Percentiles rank a stretch among this genome's conserved stretches.
phyloP scores from a whole-genome alignment of 2,329 filamentous ascomycete genomes.

The Aspergillus puulaauensis region DNA sequence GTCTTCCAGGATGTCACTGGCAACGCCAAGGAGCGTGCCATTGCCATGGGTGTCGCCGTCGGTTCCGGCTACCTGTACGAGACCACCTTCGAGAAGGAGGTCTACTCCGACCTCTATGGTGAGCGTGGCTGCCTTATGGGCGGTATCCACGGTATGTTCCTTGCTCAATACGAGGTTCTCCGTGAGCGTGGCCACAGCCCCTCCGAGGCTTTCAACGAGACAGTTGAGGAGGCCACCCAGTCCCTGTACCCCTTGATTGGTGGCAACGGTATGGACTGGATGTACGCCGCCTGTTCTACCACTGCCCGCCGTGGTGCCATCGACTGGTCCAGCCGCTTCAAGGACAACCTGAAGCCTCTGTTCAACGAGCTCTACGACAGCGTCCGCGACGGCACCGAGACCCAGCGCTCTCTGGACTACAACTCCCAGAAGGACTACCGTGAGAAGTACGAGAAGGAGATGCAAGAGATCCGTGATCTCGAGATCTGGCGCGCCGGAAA shows the following conservation, averaged over 20 bases:
- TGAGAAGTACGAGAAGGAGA: conserved; percentile 95
- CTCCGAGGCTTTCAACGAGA: conserved; percentile 99
- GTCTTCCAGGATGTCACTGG: conserved; percentile 98
- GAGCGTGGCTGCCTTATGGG: conserved; percentile 99
- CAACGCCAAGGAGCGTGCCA: conserved; percentile 96
- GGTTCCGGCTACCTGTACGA: conserved; percentile 99
- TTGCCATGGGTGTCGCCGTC: conserved; percentile 94
- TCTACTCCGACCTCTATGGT: conserved; percentile 99
- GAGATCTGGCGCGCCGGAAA: conserved; percentile 99
- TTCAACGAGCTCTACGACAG: conserved; percentile 97
- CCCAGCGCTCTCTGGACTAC: conserved; percentile 93
- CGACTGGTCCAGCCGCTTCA: conserved; percentile 97
- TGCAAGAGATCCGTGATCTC: conserved; percentile 95
- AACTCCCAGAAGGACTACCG: conserved; percentile 96
- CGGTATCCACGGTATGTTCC: conserved; percentile 99
- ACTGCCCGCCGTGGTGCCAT: conserved; percentile 97
- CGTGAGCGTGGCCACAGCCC: conserved; percentile 97
- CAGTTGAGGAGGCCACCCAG: conserved; percentile 98
- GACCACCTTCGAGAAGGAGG: conserved; percentile 99
- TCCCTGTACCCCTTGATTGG: conserved; percentile 96
- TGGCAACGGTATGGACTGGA: conserved; percentile 99
- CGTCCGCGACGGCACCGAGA: conserved; percentile 89
- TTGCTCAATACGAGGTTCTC: conserved; percentile 99
- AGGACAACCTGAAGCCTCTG: conserved; percentile 96
- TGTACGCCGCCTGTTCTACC: conserved; percentile 99